These are phyloP conservation scores for Atkinsonella texensis DNA, from an alignment of 2,329 filamentous ascomycete genomes.

Conservation along the genomic window DNA sequence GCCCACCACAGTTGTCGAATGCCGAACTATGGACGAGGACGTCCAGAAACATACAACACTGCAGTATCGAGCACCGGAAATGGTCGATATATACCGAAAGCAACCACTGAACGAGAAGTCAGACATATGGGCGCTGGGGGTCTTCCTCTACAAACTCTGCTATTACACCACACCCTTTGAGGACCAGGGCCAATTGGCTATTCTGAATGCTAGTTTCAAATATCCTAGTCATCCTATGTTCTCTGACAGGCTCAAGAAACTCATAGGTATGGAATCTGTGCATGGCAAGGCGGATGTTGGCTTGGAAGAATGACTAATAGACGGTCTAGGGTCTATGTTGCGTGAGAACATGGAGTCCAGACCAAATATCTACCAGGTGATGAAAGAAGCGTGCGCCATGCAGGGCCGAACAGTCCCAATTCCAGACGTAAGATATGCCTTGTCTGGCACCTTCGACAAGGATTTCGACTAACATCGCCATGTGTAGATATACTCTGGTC, in stretches of 20 bases:
- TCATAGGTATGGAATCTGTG: constrained; percentile 56
- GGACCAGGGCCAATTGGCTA: constrained; percentile 93
- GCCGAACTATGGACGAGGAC: constrained; percentile 88
- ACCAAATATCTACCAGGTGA: constrained; percentile 89
- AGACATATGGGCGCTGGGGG: constrained; percentile 94
- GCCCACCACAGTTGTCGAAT: constrained; percentile 77
- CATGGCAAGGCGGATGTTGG: neutral
- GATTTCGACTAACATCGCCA: constrained; percentile 4
- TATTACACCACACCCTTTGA: constrained; percentile 99
- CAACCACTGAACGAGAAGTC: constrained; percentile 97
- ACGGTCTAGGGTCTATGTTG: constrained; percentile 65
- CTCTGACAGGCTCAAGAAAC: constrained; percentile 75
- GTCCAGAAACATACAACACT: constrained; percentile 94
- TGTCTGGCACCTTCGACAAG: neutral
- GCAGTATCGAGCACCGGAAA: constrained; percentile 95
- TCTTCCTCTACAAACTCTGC: constrained; percentile 93
- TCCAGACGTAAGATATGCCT: constrained; percentile 58
- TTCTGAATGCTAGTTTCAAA: constrained; percentile 88
- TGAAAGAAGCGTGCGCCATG: constrained; percentile 80
- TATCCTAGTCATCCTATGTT: constrained; percentile 83
- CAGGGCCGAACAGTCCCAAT: constrained; percentile 77
- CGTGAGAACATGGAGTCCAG: constrained; percentile 65
- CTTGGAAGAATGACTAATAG: neutral
- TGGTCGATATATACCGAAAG: constrained; percentile 96
- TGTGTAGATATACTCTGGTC: constrained; percentile 56